A percentile compares a stretch with the other conserved stretches of the same genome.
phyloP scores from a whole-genome alignment of 345 rosid species.

The Eucalyptus marginata region DNA sequence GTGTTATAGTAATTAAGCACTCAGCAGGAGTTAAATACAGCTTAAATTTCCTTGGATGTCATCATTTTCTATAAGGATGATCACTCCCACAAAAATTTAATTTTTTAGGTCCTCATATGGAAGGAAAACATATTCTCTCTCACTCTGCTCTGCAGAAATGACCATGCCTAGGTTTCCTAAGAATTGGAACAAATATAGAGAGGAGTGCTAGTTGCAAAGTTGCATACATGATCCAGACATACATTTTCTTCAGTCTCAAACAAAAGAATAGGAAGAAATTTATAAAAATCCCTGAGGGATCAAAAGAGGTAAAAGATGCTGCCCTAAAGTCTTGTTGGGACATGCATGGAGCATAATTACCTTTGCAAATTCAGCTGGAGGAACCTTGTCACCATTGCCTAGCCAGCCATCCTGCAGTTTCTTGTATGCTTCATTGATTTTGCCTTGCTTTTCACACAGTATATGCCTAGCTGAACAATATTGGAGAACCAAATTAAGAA shows the following conservation, averaged over 20 bases:
- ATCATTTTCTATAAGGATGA: background rate
- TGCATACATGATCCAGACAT: background rate
- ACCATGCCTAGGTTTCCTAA: background rate
- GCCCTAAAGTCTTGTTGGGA: background rate
- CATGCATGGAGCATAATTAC: constrained; percentile 12
- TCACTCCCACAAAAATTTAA: background rate
- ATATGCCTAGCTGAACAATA: constrained; percentile 58
- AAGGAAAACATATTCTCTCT: background rate
- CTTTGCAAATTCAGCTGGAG: constrained; percentile 97
- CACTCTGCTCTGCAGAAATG: background rate
- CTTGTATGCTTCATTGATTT: constrained; percentile 93
- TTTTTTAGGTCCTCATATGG: background rate
- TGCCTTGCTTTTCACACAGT: constrained; percentile 92
- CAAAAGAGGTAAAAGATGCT: background rate
- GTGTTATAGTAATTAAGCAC: background rate
- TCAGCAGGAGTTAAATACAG: background rate
- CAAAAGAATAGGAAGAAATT: background rate
- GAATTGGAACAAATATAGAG: background rate
- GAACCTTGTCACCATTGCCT: constrained; percentile 87
- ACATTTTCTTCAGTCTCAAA: background rate
- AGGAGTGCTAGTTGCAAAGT: background rate
- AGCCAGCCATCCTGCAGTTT: constrained; percentile 94
- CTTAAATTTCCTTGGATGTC: background rate
- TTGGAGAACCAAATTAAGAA: background rate
- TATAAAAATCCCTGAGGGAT: background rate